Base-by-base conservation (phyloP, 2,329 filamentous ascomycete species). In the Onygenales sp. region DNA sequence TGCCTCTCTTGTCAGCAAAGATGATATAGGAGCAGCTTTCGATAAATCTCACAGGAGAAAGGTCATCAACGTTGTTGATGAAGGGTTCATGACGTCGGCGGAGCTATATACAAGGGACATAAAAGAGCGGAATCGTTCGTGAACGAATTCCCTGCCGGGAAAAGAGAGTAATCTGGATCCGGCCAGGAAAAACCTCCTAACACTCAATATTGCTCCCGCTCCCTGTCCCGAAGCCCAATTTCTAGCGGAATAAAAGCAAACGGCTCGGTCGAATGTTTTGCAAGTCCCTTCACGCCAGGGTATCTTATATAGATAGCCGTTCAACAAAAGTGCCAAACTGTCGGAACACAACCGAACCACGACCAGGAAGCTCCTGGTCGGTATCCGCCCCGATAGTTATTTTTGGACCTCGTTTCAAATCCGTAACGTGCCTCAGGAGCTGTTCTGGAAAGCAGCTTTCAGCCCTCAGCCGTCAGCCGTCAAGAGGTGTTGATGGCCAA, bases 21-120 rank as follows among this genome's bases (percentile, higher is more conserved):
- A 5, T 33, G 21, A 36, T 2, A 5, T 14, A 7, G 31, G 10
- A 5, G 14, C 10, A 31, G 50, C 10, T 41, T 31, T 8, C n/a
- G 21, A 39, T 21, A 39, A 49, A 38, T 59, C 63, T 56, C 56
- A 66, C 63, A 67, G 59, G 46, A 66, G 59, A 51, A 67, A 67
- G 21, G 64, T 67, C 47, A 65, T 60, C 46, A 67, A 59, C n/a
- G 57, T 58, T 7, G 57, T 58, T 17, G 64, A 49, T 39, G 49
- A 51, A 13, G 4, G 21, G 27, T 33, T 36, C 38, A 43, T 43
- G n/a, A 13, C 32, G 36, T n/a, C 50, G 21, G 54, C 35, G 51
- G 41, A 47, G 58, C 53, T 61, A 63, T 64, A 41, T 38, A 51
- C 47, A 55, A 21, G 17, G 48, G 27, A 27, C n/a, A 31, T 21